These are phyloP conservation scores for Irpex rosettiformis DNA, from an alignment of 1,284 basidiomycete genomes.

Conservation along the genomic window DNA sequence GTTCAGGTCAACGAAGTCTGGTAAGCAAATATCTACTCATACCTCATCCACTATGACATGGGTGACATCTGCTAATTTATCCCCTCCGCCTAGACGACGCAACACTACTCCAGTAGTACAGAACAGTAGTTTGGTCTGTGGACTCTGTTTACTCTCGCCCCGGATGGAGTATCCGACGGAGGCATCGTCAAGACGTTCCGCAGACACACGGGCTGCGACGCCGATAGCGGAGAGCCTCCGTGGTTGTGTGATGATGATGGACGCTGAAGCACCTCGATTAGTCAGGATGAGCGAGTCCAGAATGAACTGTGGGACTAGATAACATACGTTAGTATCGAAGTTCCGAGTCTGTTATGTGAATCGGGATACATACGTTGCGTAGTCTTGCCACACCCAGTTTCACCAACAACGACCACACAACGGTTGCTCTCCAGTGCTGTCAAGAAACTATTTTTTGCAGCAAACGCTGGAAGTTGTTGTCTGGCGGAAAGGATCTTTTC, in stretches of 20 bases:
- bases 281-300: constrained; percentile 77
- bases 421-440: constrained; percentile 54
- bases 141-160: constrained; percentile 76
- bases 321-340: background rate
- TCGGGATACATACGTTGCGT: constrained; percentile 56
- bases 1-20: background rate
- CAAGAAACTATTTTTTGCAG: constrained; percentile 64
- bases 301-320: constrained; percentile 82
- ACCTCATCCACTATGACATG: constrained; percentile 94
- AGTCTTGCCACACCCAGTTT: constrained; percentile 91
- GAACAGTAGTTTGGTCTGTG: constrained; percentile 78
- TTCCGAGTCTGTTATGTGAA: background rate
- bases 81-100: constrained; percentile 74
- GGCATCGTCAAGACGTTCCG: constrained; percentile 81
- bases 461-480: constrained; percentile 74
- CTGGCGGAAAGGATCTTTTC: constrained; percentile 54
- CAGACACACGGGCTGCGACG: constrained; percentile 84
- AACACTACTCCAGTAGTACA: constrained; percentile 93
- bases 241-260: constrained; percentile 89
- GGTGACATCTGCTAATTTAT: constrained; percentile 68
- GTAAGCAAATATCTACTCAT: constrained; percentile 10
- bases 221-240: constrained; percentile 88
- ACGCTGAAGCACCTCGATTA: constrained; percentile 62
- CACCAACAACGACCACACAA: constrained; percentile 82
- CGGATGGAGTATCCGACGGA: constrained; percentile 89